phyloP scores from a whole-genome alignment of 2,329 filamentous ascomycete species.

The Verticillium albo-atrum region DNA sequence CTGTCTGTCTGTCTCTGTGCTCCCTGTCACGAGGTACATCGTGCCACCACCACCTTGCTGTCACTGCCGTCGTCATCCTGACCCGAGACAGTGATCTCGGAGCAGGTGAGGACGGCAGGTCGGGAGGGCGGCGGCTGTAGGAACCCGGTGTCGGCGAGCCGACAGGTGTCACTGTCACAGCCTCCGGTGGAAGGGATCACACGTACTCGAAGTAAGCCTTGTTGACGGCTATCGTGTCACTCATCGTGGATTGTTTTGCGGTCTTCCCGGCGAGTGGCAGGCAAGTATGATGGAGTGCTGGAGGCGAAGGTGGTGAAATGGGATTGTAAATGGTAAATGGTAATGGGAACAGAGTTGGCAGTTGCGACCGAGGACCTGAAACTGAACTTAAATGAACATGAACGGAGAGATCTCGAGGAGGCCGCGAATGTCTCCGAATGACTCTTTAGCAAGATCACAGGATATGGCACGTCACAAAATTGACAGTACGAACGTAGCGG shows the following conservation, averaged over 20 bases:
- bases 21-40: too few relatives aligned
- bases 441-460: background rate
- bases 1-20: too few relatives aligned
- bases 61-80: background rate
- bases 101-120: background rate
- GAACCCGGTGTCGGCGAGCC: constrained; percentile 9
- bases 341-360: too few relatives aligned
- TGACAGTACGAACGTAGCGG: constrained; percentile 12
- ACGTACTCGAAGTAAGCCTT: constrained; percentile 14
- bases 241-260: too few relatives aligned
- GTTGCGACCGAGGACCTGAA: too few relatives aligned
- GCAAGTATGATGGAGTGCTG: too few relatives aligned
- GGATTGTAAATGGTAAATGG: too few relatives aligned
- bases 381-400: background rate
- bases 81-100: background rate
- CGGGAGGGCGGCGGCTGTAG: constrained; percentile 2
- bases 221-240: constrained; percentile 10
- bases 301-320: background rate
- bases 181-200: too few relatives aligned
- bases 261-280: too few relatives aligned
- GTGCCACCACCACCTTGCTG: background rate
- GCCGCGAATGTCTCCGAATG: background rate
- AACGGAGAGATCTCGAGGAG: background rate
- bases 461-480: background rate
- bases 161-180: too few relatives aligned